A percentile compares a stretch with the other conserved stretches of the same genome.
Evolutionary conservation across 257 asterid genomes (phyloP).

Genomic region (Eustoma russellianum): DNA sequence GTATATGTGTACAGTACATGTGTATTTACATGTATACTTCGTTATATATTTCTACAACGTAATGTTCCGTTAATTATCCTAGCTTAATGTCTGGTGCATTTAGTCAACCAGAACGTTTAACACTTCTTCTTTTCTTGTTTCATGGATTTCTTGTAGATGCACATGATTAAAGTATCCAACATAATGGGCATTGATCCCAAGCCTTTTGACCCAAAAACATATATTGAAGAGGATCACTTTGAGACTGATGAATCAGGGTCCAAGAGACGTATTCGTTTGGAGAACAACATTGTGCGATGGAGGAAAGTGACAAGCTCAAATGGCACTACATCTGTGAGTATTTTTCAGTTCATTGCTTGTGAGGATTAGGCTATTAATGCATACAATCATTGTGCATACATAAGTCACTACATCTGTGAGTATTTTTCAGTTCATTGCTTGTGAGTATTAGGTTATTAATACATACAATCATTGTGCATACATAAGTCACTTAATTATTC

Average conservation of each 20-base stretch:
- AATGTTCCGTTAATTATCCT: too few species aligned
- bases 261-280: constrained; percentile 76
- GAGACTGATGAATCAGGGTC: constrained; percentile 94
- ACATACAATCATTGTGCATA: too few species aligned
- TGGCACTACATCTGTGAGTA: constrained; percentile 76
- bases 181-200: constrained; percentile 94
- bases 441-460: not conserved
- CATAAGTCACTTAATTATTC: too few species aligned
- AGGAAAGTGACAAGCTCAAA: constrained; percentile 67
- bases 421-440: constrained; percentile 16
- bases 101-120: not conserved
- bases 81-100: too few species aligned
- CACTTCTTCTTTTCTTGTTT: not conserved
- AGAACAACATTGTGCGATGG: constrained; percentile 94
- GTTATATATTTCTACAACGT: too few species aligned
- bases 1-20: too few species aligned
- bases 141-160: constrained; percentile 59
- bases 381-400: too few species aligned
- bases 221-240: constrained; percentile 79
- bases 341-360: constrained; percentile 8
- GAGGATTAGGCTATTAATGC: not conserved
- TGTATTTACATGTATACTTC: too few species aligned
- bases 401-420: constrained; percentile 66
- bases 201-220: constrained; percentile 83
- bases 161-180: constrained; percentile 94